Base-by-base conservation (phyloP, 2,329 filamentous ascomycete species). In the Diaporthe caulivora region DNA sequence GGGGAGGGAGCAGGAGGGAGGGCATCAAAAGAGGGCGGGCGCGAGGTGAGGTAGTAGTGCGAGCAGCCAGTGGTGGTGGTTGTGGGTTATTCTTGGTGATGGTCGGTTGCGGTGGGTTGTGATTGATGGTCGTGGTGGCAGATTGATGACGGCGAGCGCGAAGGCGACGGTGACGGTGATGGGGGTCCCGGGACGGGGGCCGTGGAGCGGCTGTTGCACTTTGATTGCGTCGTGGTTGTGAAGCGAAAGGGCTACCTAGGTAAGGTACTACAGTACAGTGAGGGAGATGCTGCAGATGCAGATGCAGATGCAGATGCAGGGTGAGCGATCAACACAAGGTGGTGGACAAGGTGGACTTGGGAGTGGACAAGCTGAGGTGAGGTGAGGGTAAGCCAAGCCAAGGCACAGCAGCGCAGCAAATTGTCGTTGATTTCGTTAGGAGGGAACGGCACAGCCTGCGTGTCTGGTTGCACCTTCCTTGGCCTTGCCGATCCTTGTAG, bases 401-500 rank as follows among this genome's bases (percentile, higher is more conserved):
- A 40, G 44, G 62, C 62, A 51, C 31, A 53, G 62, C 47, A 67
- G 62, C 62, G 5, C 44, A 67, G 62, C 62, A 53, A 67, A 67
- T 67, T 67, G 62, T 67, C 62, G 62, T 40, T 67, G 62, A 67
- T 67, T 67, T 67, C 62, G 62, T 67, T 67, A 53, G 62, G 62
- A 67, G 62, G 62, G 29, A 65, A 67, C 62, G 62, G 62, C 62
- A 67, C 62, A 67, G 62, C 62, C 62, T 67, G 53, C 62, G 62
- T 67, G 62, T 67, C 62, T 67, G 62, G 62, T 67, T 67, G 62
- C 62, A 67, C 62, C 62, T 67, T 51, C 62, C 31, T 67, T 67
- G 62, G 62, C 62, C 62, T 67, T 67, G 62, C 62, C 62, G 62
- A 67, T 67, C 62, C 62, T 53, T 67, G 62, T 53, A 64, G 47